These are phyloP conservation scores for Fusarium camptoceras DNA, from an alignment of 2,329 filamentous ascomycete species.

Conservation along the genomic window DNA sequence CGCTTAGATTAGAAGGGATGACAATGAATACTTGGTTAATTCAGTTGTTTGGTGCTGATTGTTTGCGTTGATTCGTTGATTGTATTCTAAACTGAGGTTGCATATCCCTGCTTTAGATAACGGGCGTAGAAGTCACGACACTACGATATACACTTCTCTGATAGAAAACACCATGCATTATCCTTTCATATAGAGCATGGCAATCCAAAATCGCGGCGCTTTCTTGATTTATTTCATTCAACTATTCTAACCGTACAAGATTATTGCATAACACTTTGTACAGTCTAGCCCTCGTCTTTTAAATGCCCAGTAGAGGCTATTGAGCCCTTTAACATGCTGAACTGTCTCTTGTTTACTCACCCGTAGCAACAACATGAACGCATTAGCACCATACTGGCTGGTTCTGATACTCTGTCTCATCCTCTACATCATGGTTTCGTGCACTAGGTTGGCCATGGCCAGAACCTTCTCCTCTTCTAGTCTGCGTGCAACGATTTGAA, in stretches of 20 bases:
- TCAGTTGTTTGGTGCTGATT: background rate
- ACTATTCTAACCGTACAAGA: background rate
- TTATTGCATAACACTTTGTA: background rate
- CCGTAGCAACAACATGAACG: background rate
- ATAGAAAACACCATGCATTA: background rate
- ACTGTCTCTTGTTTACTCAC: too few species aligned
- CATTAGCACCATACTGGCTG: too few species aligned
- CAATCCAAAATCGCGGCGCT: background rate
- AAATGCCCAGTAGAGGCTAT: background rate
- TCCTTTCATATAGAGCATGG: background rate
- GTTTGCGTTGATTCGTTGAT: background rate
- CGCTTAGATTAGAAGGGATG: background rate
- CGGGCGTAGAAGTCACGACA: background rate
- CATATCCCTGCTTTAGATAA: background rate
- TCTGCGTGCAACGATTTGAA: constrained; percentile 58
- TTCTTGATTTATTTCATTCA: background rate
- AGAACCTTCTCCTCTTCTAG: constrained; percentile 57
- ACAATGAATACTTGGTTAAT: background rate
- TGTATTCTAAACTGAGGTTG: background rate
- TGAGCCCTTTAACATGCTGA: background rate
- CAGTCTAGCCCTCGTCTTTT: background rate
- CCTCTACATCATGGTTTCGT: constrained; percentile 11
- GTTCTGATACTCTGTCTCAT: background rate
- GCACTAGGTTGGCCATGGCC: constrained; percentile 40
- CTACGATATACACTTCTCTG: background rate